A percentile compares a stretch with the other conserved stretches of the same genome.
Evolutionary conservation across 1,139 yeast genomes (phyloP).

Genomic region (Blastobotrys buckinghamii): DNA sequence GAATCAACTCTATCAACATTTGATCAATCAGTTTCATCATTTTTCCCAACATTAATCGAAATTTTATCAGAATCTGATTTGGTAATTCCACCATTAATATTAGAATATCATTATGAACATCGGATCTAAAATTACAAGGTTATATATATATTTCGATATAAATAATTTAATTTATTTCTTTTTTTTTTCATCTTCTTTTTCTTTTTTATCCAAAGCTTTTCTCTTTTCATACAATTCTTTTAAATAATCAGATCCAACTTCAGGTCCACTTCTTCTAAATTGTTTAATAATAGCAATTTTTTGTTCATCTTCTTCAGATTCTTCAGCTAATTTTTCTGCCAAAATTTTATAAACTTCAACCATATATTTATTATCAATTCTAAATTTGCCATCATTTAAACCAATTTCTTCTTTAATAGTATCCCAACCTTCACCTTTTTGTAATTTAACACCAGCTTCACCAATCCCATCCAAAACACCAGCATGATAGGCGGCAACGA

Average conservation of each 20-base stretch:
- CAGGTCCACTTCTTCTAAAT: conserved; percentile 29
- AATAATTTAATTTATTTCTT: background rate
- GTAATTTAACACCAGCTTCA: conserved; percentile 56
- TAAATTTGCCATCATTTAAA: conserved; percentile 24
- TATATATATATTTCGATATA: background rate
- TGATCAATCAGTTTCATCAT: too few relatives aligned
- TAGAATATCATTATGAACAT: conserved; percentile 1
- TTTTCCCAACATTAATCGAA: too few relatives aligned
- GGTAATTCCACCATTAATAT: conserved; percentile 3
- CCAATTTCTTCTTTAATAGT: conserved; percentile 9
- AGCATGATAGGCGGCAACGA: conserved; percentile 67
- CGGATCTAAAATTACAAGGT: background rate
- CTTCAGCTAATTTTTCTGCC: conserved; percentile 18
- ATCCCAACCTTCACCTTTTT: conserved; percentile 71
- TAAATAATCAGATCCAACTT: conserved; percentile 25
- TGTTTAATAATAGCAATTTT: conserved; percentile 22
- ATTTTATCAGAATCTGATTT: too few relatives aligned
- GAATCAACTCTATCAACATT: too few relatives aligned
- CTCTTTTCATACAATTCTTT: conserved; percentile 23
- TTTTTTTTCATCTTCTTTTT: background rate
- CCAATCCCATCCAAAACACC: conserved; percentile 59
- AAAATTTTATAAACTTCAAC: conserved; percentile 21
- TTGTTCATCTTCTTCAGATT: conserved; percentile 20
- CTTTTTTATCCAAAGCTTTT: conserved; percentile 15
- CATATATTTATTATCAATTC: conserved; percentile 26